Evolutionary conservation across 2,329 filamentous ascomycete genomes (phyloP).

Genomic region (Colletotrichum melonis): DNA sequence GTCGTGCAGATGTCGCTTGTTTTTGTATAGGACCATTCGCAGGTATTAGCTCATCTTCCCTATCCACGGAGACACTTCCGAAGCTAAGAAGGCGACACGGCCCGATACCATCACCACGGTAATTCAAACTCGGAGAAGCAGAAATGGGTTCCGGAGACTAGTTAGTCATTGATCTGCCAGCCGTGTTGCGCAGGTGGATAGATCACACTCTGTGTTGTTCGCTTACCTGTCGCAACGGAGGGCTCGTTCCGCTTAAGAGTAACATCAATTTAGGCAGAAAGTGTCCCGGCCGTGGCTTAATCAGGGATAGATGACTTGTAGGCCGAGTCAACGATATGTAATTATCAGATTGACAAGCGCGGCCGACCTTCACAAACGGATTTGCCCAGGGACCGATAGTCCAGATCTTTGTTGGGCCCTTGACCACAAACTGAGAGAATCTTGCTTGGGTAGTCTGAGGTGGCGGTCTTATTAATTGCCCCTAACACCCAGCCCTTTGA

Average conservation of each 20-base stretch:
- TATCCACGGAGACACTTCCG: background rate
- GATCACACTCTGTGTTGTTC: background rate
- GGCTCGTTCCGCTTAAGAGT: background rate
- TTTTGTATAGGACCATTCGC: background rate
- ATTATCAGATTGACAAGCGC: too few relatives aligned
- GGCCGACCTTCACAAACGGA: too few relatives aligned
- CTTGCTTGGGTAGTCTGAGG: background rate
- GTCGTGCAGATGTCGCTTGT: background rate
- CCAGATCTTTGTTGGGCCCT: too few relatives aligned
- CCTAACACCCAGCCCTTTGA: background rate
- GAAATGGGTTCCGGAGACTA: background rate
- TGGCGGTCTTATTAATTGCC: background rate
- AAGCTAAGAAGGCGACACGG: background rate
- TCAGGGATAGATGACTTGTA: background rate
- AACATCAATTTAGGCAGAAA: conserved; percentile 12
- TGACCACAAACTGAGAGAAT: too few relatives aligned
- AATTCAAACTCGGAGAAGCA: background rate
- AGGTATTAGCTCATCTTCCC: background rate
- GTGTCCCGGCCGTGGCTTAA: too few relatives aligned
- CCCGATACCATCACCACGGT: too few relatives aligned
- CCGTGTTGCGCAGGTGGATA: background rate
- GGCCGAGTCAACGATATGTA: background rate
- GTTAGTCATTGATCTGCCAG: background rate
- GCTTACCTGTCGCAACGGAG: conserved; percentile 1
- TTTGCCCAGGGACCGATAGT: background rate